Conservation (phyloP, 1,284 basidiomycete genomes). For the Sanghuangporus weigelae region DNA sequence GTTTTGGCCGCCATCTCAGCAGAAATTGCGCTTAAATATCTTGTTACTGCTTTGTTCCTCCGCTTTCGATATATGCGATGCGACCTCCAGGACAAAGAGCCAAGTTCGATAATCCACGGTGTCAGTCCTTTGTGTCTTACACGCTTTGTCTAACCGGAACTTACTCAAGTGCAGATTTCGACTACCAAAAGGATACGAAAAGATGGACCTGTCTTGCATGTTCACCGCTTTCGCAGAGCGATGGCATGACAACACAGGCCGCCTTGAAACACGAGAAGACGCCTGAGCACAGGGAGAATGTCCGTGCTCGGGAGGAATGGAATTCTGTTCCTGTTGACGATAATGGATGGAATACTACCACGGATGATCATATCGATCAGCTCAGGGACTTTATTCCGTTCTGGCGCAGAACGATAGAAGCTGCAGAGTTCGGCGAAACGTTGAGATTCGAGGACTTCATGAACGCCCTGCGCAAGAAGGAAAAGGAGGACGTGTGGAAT, state of each 20-base stretch:
- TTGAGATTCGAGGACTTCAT: constrained; percentile 47
- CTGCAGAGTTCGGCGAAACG: constrained; percentile 41
- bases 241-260: constrained; percentile 25
- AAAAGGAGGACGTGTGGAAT: constrained; percentile 12
- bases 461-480: constrained; percentile 27
- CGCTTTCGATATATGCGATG: neutral
- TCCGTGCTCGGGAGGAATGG: constrained; percentile 4
- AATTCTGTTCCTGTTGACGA: constrained; percentile 8
- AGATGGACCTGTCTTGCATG: constrained; percentile 34
- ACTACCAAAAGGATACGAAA: constrained; percentile 21
- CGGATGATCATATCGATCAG: constrained; percentile 42
- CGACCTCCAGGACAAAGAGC: constrained; percentile 1
- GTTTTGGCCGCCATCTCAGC: neutral
- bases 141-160: neutral
- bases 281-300: constrained; percentile 4
- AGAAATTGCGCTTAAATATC: neutral
- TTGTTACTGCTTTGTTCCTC: neutral
- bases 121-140: neutral
- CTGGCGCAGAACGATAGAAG: constrained; percentile 49
- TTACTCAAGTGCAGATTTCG: constrained; percentile 26
- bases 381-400: constrained; percentile 36
- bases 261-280: constrained; percentile 24
- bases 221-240: constrained; percentile 19
- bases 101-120: constrained; percentile 9
- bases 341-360: constrained; percentile 31